Percentiles rank a stretch among this genome's conserved stretches.
These are phyloP conservation scores for Piper betle DNA, from an alignment of 164 flowering plant genomes.

Conservation along the genomic window DNA sequence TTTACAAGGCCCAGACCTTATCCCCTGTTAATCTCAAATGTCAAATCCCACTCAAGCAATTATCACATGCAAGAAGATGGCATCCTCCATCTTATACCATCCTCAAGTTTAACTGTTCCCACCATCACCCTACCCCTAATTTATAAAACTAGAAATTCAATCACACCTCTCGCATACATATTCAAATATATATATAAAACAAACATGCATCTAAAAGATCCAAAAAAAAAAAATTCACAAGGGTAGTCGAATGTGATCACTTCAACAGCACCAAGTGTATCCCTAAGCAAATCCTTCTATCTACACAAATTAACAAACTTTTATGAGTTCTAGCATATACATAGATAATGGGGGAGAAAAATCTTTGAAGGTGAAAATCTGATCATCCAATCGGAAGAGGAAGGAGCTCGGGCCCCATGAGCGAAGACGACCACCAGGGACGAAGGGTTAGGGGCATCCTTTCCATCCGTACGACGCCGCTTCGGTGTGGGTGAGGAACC, in stretches of 20 bases:
- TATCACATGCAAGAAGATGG: too few species aligned
- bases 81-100: too few species aligned
- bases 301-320: constrained; percentile 23
- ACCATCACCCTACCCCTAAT: too few species aligned
- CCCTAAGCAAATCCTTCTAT: constrained; percentile 58
- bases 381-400: constrained; percentile 83
- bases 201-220: neutral
- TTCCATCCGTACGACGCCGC: too few species aligned
- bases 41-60: too few species aligned
- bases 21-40: too few species aligned
- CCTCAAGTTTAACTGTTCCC: too few species aligned
- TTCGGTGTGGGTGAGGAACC: too few species aligned
- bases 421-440: constrained; percentile 83
- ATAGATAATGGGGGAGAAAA: neutral
- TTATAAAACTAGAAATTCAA: neutral
- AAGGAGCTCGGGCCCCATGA: constrained; percentile 91
- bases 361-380: constrained; percentile 22
- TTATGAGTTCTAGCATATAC: neutral
- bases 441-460: too few species aligned
- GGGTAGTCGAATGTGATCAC: constrained; percentile 93
- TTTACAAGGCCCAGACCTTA: too few species aligned
- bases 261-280: constrained; percentile 64
- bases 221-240: constrained; percentile 27
- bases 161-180: neutral
- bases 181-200: neutral